These are phyloP conservation scores for Pseudogymnoascus sp. DNA, from an alignment of 2,329 filamentous ascomycete genomes.

Conservation along the genomic window DNA sequence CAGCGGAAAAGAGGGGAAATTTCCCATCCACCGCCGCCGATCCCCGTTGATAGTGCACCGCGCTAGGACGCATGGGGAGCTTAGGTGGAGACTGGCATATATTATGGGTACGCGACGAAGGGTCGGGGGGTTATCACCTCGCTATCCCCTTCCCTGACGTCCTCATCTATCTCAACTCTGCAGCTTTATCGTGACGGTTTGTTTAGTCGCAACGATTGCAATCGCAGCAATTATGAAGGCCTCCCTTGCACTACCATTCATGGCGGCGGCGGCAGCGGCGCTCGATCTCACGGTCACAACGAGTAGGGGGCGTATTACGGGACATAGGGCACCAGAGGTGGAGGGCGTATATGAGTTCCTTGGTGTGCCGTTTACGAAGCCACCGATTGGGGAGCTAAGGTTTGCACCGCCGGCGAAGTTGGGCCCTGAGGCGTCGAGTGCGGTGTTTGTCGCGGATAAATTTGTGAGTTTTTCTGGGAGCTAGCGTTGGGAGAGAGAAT, in stretches of 20 bases:
- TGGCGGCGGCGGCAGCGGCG: neutral
- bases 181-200: neutral
- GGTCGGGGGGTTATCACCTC: neutral
- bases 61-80: neutral
- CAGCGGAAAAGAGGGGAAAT: neutral
- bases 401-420: neutral
- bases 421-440: neutral
- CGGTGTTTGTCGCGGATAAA: neutral
- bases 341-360: slow-evolving; percentile 4
- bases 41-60: neutral
- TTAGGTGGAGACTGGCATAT: neutral
- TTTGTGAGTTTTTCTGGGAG: neutral
- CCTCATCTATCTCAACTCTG: neutral
- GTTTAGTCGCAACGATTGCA: neutral
- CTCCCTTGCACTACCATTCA: neutral
- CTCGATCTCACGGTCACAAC: neutral
- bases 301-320: neutral
- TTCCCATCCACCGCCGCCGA: neutral
- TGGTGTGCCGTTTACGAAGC: slow-evolving; percentile 7
- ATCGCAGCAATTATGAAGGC: neutral
- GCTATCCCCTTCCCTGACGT: neutral
- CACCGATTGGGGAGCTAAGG: neutral
- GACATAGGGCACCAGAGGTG: neutral
- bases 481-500: neutral
- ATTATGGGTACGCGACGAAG: neutral